Percentiles rank a stretch among this genome's conserved stretches.
Conservation (phyloP, 768 basidiomycete genomes). For the Chalciporus sphaerocephalus region DNA sequence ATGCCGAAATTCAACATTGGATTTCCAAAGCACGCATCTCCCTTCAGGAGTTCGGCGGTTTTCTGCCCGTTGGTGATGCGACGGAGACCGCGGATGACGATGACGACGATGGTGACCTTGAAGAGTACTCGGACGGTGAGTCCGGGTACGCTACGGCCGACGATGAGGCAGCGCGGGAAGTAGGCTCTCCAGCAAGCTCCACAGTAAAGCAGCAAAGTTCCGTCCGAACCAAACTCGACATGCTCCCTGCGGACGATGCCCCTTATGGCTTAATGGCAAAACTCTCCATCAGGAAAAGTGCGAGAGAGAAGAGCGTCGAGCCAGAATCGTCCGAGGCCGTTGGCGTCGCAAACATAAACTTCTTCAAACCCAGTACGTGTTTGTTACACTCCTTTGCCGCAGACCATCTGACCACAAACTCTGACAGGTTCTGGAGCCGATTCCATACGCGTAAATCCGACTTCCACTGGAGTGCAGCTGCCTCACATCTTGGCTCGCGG, state of each 20-base stretch:
- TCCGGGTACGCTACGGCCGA: constrained; percentile 25
- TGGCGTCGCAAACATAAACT: constrained; percentile 64
- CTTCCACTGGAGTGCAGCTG: constrained; percentile 43
- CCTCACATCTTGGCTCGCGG: constrained; percentile 65
- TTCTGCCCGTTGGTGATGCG: constrained; percentile 60
- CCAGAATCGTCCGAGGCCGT: constrained; percentile 45
- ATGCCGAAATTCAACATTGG: constrained; percentile 70
- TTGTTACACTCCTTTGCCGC: not conserved
- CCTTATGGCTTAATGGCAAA: constrained; percentile 78
- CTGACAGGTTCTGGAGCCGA: constrained; percentile 41
- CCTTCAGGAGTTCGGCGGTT: constrained; percentile 62
- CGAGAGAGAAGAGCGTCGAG: constrained; percentile 41
- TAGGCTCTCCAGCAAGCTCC: constrained; percentile 30
- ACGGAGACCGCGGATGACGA: constrained; percentile 41
- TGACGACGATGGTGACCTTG: constrained; percentile 32
- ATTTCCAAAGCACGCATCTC: constrained; percentile 68
- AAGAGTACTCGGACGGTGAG: constrained; percentile 36
- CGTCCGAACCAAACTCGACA: constrained; percentile 44
- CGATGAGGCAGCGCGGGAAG: constrained; percentile 20
- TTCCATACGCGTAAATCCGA: constrained; percentile 36
- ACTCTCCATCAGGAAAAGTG: constrained; percentile 46
- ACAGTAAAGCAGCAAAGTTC: constrained; percentile 37
- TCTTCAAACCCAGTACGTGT: constrained; percentile 60
- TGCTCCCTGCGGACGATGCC: constrained; percentile 55
- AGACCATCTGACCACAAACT: constrained; percentile 1